Percentiles rank a stretch among this genome's conserved stretches.
These are phyloP conservation scores for Asparagopsis taxiformis DNA, from an alignment of 31 red algal genomes.

Conservation along the genomic window DNA sequence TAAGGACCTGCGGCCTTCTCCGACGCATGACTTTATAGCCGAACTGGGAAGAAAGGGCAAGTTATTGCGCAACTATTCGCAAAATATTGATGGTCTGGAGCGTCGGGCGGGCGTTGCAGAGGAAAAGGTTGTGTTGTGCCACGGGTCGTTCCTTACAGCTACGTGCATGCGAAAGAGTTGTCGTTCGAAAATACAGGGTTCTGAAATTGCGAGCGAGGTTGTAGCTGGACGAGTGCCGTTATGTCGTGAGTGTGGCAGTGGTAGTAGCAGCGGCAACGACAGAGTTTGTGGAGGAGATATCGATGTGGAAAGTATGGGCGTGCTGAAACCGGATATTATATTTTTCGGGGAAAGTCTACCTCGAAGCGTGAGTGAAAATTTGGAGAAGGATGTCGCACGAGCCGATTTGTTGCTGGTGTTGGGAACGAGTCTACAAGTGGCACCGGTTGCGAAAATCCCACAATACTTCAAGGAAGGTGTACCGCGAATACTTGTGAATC, in stretches of 20 bases:
- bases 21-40: conserved; percentile 75
- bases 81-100: conserved; percentile 98
- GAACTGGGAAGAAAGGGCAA: conserved; percentile 37
- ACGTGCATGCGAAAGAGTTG: conserved; percentile 43
- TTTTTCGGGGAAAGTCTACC: conserved; percentile 77
- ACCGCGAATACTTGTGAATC: conserved; percentile 82
- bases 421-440: conserved; percentile 81
- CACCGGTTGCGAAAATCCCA: conserved; percentile 76
- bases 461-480: conserved; percentile 21
- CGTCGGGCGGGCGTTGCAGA: conserved; percentile 53
- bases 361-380: conserved; percentile 16
- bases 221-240: too few species aligned
- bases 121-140: conserved; percentile 37
- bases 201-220: conserved; percentile 22
- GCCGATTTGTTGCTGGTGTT: conserved; percentile 87
- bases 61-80: conserved; percentile 83
- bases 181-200: conserved; percentile 1
- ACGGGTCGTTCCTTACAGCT: conserved; percentile 68
- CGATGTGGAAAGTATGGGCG: conserved; percentile 5
- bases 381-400: conserved; percentile 34
- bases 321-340: conserved; percentile 72
- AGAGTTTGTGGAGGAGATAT: not conserved
- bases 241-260: not conserved
- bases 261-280: conserved; percentile 14
- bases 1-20: conserved; percentile 31